Conservation (phyloP, 2,329 filamentous ascomycete species). For the Ilyonectria sp. region DNA sequence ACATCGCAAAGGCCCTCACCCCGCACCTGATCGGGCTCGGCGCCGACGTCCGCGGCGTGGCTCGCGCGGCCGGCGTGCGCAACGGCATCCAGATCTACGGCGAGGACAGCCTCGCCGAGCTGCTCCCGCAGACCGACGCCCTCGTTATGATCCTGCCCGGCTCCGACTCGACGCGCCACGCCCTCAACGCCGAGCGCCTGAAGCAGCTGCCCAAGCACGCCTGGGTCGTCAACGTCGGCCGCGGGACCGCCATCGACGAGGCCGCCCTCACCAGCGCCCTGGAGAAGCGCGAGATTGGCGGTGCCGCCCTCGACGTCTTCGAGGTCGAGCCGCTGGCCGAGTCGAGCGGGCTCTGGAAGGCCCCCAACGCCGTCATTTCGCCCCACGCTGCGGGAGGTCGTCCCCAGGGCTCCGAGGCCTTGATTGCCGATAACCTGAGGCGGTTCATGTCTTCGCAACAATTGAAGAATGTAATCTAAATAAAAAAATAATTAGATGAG, state of each 20-base stretch:
- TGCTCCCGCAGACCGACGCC: conserved; percentile 72
- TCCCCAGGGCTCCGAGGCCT: conserved; percentile 71
- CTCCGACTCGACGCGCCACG: conserved; percentile 68
- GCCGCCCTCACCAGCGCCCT: conserved; percentile 64
- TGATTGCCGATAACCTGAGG: conserved; percentile 74
- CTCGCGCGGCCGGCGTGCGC: conserved; percentile 69
- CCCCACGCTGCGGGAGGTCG: conserved; percentile 73
- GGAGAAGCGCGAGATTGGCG: conserved; percentile 59
- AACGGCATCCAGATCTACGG: conserved; percentile 70
- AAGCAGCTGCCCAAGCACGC: conserved; percentile 70
- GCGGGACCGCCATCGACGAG: conserved; percentile 65
- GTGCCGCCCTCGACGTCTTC: conserved; percentile 67
- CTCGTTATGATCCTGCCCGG: conserved; percentile 79
- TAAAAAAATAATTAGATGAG: conserved; percentile 21
- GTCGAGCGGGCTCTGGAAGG: conserved; percentile 63
- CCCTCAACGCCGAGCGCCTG: conserved; percentile 68
- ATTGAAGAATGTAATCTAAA: conserved; percentile 66
- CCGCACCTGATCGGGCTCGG: conserved; percentile 70
- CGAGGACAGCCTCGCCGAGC: conserved; percentile 67
- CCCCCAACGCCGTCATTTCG: conserved; percentile 67
- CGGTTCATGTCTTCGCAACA: conserved; percentile 71
- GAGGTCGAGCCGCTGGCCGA: conserved; percentile 61
- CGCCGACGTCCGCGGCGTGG: conserved; percentile 72
- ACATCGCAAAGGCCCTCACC: conserved; percentile 74
- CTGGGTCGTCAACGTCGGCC: conserved; percentile 69